Evolutionary conservation across 2,329 filamentous ascomycete genomes (phyloP).

Genomic region (Trichoderma arundinaceum): DNA sequence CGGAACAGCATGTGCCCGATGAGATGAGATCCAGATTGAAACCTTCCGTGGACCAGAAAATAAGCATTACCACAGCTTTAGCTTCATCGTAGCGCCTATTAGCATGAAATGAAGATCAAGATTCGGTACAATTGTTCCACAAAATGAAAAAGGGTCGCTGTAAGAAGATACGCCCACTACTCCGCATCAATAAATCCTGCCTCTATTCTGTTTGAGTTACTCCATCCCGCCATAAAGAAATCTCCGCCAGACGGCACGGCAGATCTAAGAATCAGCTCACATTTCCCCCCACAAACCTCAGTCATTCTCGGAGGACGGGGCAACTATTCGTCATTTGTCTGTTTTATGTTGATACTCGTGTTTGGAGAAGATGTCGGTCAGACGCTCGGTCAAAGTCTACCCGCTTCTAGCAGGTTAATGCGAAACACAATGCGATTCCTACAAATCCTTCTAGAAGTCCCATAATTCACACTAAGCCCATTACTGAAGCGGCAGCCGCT

Average conservation of each 20-base stretch:
- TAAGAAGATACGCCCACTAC: background rate
- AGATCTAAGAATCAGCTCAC: constrained; percentile 6
- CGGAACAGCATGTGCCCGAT: constrained; percentile 3
- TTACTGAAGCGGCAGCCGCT: background rate
- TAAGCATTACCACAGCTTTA: background rate
- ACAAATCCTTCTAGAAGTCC: constrained; percentile 19
- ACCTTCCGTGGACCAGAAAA: background rate
- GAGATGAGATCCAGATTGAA: constrained; percentile 14
- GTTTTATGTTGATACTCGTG: background rate
- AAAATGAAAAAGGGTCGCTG: background rate
- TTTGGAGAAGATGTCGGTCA: background rate
- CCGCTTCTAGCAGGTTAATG: constrained; percentile 1
- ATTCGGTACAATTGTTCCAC: background rate
- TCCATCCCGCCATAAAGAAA: too few relatives aligned
- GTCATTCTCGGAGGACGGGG: background rate
- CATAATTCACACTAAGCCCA: background rate
- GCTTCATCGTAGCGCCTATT: background rate
- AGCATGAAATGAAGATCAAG: background rate
- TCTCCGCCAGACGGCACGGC: background rate
- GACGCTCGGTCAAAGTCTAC: background rate
- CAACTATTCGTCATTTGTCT: background rate
- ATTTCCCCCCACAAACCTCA: background rate
- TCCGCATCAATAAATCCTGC: background rate
- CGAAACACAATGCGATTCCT: background rate
- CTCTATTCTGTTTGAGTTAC: background rate